Base-by-base conservation (phyloP, 164 flowering plant species). In the Kingdonia uniflora region DNA sequence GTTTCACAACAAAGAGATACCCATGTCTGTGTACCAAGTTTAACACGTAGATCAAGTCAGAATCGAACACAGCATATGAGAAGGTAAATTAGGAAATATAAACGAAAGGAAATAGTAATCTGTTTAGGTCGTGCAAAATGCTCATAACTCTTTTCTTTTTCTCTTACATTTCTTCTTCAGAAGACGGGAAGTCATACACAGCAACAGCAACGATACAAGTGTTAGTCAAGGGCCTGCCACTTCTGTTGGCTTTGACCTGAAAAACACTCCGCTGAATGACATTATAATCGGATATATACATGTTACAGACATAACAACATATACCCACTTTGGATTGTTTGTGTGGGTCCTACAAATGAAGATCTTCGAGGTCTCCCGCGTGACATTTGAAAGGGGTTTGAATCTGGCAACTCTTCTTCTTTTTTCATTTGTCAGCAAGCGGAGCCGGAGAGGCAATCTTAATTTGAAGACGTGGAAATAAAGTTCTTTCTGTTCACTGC, bases 221-320 rank as follows among this genome's bases (percentile, higher is more conserved):
- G 63, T 3, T 65, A 57, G 59, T 51, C 66, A 58, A 58, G 60
- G 81, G 86, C 86, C 86, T 68, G 86, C 77, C 86, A 80, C 74
- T 73, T 63, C 68, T 67, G 69, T 70, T 29, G 80, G 72, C 86
- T 81, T 81, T 68, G 87, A 81, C 87, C 87, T 57, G 66, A 65
- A 68, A 68, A 71, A 71, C 68, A 68, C 62, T 63, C 55, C 45
- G 69, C 79, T 59, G 42, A 37, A 65, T 51, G 65, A 35, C 35
- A 57, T 70, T 67, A 67, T 68, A 50, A 55, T 33, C 49, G 35
- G 35, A 73, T 76, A 80, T 78, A 62, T 80, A 80, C 81, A 80
- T 56, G 63, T 62, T 58, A 58, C 56, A 47, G 24, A 43, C 38
- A 25, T 65, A 61, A 64, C 59, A 61, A 59, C 60, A 65, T 65